These are phyloP conservation scores for Tulasnella sp. DNA, from an alignment of 768 basidiomycete genomes.

Conservation along the genomic window DNA sequence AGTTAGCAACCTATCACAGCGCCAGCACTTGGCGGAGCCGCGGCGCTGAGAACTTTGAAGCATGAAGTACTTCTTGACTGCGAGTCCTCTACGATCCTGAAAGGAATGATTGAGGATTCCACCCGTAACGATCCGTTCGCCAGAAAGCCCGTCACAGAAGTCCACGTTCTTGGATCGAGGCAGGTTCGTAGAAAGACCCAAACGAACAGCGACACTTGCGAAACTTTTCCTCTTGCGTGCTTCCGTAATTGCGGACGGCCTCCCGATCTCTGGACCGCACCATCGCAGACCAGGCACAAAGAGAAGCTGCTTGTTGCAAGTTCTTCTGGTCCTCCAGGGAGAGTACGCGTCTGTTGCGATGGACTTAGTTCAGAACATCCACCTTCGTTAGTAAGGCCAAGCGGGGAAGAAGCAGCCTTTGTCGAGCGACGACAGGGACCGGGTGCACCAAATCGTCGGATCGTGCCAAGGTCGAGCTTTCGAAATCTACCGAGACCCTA, in stretches of 20 bases:
- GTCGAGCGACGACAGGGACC: not conserved
- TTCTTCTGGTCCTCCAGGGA: not conserved
- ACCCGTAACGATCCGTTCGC: not conserved
- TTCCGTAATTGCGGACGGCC: not conserved
- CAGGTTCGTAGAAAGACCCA: not conserved
- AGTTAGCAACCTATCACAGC: not conserved
- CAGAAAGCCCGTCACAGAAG: not conserved
- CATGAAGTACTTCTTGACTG: not conserved
- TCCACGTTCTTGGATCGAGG: not conserved
- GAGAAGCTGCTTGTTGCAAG: not conserved
- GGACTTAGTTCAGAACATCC: not conserved
- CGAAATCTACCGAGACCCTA: not conserved
- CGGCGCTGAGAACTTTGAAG: not conserved
- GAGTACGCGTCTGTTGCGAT: not conserved
- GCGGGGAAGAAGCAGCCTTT: not conserved
- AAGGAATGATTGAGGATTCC: not conserved
- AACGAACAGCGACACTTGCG: not conserved
- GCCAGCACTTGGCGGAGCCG: not conserved
- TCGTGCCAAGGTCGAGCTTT: not conserved
- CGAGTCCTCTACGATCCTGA: not conserved
- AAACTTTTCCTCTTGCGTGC: not conserved
- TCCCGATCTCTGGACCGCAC: not conserved
- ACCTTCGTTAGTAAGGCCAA: not conserved
- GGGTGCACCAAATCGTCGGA: not conserved
- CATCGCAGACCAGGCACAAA: not conserved